Evolutionary conservation across 805 yeast species (phyloP), one percentile per base, ranked within the genome.

Genomic region (Lachancea kluyveri): DNA sequence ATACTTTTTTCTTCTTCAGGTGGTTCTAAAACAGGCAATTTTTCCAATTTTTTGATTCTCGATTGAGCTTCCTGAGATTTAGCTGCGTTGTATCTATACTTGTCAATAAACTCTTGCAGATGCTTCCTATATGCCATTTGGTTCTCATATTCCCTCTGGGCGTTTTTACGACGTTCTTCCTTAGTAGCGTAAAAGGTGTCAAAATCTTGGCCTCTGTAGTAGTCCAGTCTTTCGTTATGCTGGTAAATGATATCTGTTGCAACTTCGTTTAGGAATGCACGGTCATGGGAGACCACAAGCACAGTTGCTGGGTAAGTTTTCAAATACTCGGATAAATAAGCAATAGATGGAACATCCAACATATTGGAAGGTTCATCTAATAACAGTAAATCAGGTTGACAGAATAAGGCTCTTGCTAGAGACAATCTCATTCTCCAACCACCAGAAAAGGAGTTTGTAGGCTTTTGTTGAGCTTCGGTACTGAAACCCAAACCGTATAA

Each of bases 381-480:
- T 54, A 92, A 67, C 45, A 92, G 68, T 43, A 92, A 68, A 59
- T 92, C 98, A 1, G 98, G 98, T 56, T 86, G 80, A 72, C 96
- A 90, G 71, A 92, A 92, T 56, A 92, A 71, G 0, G 98, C 98
- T 64, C 98, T 77, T 3, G 98, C 98, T 39, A 92, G 71, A n/a
- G 96, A 84, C 43, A 92, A 72, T 68, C 98, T 83, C 98, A 92
- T 92, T 73, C 98, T 81, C 98, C 98, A 92, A 77, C 99, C 99
- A 74, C 99, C 99, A 32, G 96, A 87, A 59, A 92, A 92, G 17
- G 87, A 72, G 44, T 86, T 90, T 5, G 97, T 87, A 19, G 95
- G 79, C 42, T 69, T 68, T 28, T 67, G 63, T 59, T 92, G 98
- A 5, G 96, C 73, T 49, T 82, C 94, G 41, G 75, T 74, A 28